Evolutionary conservation across 2,329 filamentous ascomycete species (phyloP), one percentile per base, ranked within the genome.

Genomic region (Trichoderma koningiopsis): DNA sequence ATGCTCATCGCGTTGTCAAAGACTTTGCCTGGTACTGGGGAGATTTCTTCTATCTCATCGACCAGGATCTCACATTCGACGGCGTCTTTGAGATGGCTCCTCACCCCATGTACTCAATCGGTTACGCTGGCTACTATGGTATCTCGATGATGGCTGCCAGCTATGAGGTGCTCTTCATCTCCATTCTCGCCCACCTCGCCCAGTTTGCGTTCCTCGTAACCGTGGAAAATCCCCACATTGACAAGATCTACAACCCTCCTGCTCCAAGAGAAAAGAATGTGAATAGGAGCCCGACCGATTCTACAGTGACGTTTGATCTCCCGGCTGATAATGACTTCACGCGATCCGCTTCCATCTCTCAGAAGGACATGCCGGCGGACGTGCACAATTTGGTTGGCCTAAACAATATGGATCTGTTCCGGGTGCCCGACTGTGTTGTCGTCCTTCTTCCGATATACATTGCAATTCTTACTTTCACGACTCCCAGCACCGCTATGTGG

Each of bases 11-110:
- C 71, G 96, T 99, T 61, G 96, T 99, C 77, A 98, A 98, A 81
- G 96, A 99, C 81, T 99, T 94, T 82, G 96, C 96, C 33, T 99
- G 96, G 96, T 99, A 98, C 82, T 99, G 96, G 96, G 96, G 96
- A 71, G 96, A 99, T 81, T 98, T 98, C 82, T 99, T 98, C 85
- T 99, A 94, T 81, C 90, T 99, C 77, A 93, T 99, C 79, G 96
- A 99, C 81, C 94, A 98, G 82, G 93, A 97, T 77, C 85, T 99
- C 79, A 98, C 94, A 61, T 99, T 99, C 80, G 96, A 99, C 78
- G 96, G 96, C 68, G 96, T 99, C 72, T 99, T 98, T 79, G 96
- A 99, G 82, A 96, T 99, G 91, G 96, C 96, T 24, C 96, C 96
- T 37, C 96, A 98, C 79, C 95, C 95, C 72, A 98, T 98, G 95